Base-by-base conservation (phyloP, 441 rosid species). In the Mallotus japonicus region DNA sequence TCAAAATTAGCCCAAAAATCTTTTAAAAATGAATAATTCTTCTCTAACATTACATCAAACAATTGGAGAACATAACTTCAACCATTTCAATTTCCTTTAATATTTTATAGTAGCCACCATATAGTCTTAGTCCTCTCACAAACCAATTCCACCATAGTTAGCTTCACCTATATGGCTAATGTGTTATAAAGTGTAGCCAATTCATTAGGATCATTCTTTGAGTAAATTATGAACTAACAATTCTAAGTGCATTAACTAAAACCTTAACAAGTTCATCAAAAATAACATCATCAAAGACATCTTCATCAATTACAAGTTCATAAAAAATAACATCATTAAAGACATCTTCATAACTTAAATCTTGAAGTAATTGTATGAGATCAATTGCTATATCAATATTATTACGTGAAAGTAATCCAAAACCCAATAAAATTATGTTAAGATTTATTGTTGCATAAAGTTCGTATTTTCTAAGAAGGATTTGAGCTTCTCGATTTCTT, bases 401-500 rank as follows among this genome's bases (percentile, higher is more conserved):
- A 1, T 92, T 97, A 72, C 92, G 99, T 4, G 89, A 79, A 70
- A 94, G 90, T 22, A 92, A 91, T 24, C 89, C 89, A 34, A 95
- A 83, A 69, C 92, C 75, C 50, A 97, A 95, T 17, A 97, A 92
- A 64, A 95, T 70, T 42, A 90, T 76, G 73, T 89, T 91, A 17
- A 89, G 87, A 17, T 78, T 78, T 59, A 92, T 97, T 5, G 92
- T 96, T 0, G 98, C 97, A 74, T 92, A 95, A 6, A 95, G 88
- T 81, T 95, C 99, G 37, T 98, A 97, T n/a, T 89, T 94, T 0
- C 97, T 97, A 44, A 98, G 92, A 47, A 95, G 92, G 76, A 92
- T 81, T 86, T 89, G 73, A 95, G 97, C 88, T 92, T 92, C 76
- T 92, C 87, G 37, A 95, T 83, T 74, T 95, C 99, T 40, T 92